Evolutionary conservation across 2,329 filamentous ascomycete species (phyloP).

Genomic region (Neofusicoccum parvum): DNA sequence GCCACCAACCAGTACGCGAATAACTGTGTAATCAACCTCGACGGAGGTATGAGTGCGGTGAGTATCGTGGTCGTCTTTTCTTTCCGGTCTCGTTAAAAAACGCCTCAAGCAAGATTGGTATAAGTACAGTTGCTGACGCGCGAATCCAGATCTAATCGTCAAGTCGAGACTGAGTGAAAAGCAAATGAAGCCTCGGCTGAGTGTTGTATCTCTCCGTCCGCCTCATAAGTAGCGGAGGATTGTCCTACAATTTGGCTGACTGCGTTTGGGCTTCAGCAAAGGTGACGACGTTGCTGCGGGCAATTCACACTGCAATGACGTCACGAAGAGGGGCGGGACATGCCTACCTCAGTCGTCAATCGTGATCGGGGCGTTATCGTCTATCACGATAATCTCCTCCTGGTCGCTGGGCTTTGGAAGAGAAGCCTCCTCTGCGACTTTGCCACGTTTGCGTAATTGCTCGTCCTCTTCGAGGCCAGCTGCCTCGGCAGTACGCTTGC

Average conservation of each 20-base stretch:
- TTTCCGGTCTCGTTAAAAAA: neutral
- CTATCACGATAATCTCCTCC: slow-evolving; percentile 36
- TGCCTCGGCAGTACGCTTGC: slow-evolving; percentile 51
- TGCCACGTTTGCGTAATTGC: slow-evolving; percentile 42
- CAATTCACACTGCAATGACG: neutral
- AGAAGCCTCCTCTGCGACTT: slow-evolving; percentile 36
- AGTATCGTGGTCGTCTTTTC: slow-evolving; percentile 22
- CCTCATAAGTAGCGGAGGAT: neutral
- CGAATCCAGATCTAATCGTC: slow-evolving; percentile 14
- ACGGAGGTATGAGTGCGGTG: slow-evolving; percentile 75
- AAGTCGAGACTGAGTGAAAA: neutral
- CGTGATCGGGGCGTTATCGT: slow-evolving; percentile 41
- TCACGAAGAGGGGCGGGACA: neutral
- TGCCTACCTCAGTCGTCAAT: slow-evolving; percentile 32
- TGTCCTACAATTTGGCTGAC: neutral
- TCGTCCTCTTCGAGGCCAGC: slow-evolving; percentile 42
- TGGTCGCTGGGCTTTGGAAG: slow-evolving; percentile 31
- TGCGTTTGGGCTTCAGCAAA: slow-evolving; percentile 5
- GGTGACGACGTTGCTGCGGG: neutral
- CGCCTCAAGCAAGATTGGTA: slow-evolving; percentile 8
- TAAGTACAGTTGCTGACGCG: slow-evolving; percentile 12
- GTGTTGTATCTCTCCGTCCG: neutral
- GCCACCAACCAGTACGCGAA: slow-evolving; percentile 79
- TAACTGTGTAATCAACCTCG: slow-evolving; percentile 83
- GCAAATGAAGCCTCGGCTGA: neutral